Evolutionary conservation across 768 basidiomycete genomes (phyloP), one percentile per base, ranked within the genome.

Genomic region (Tephrocybe sp.): DNA sequence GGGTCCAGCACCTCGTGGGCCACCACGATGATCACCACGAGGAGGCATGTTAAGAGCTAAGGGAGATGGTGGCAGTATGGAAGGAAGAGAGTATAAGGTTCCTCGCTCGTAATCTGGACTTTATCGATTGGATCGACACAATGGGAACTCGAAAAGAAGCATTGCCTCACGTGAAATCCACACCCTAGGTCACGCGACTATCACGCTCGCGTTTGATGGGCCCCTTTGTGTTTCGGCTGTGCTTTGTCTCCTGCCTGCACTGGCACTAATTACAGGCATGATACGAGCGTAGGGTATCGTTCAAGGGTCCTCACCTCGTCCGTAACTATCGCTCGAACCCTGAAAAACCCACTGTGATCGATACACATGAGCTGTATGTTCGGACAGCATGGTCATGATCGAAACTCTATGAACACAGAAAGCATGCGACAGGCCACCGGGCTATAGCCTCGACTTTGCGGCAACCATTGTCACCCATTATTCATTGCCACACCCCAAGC

Each of bases 1-100:
- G 12, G 36, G 36, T 19, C 60, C 61, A n/a, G 56, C 49, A 22
- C 60, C 60, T 25, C 64, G 58, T 21, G 71, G 68, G 51, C 54
- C 53, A 35, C 59, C 59, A 25, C 67, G 60, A 35, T 43, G 42
- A 16, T 56, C 51, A 30, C 59, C 61, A 40, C 70, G 65, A 27
- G 76, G 72, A 52, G 75, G 76, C 75, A 78, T 78, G 28, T 15
- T 38, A 27, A 2, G 47, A 16, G 15, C 16, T 15, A n/a, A 26
- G 32, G 37, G 34, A 48, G 44, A 55, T 46, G 49, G 51, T 50
- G 51, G 48, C 34, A 35, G 47, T 47, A 50, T n/a, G 54, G 42
- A 38, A 44, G 42, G 45, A 48, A 56, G 30, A 50, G 35, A 21
- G 38, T 22, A n/a, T 39, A 15, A 26, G 28, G 38, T 5, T 22